Evolutionary conservation across 192 early-diverging fungal genomes (phyloP), one percentile per base, ranked within the genome.

Genomic region (Entomortierella lignicola): DNA sequence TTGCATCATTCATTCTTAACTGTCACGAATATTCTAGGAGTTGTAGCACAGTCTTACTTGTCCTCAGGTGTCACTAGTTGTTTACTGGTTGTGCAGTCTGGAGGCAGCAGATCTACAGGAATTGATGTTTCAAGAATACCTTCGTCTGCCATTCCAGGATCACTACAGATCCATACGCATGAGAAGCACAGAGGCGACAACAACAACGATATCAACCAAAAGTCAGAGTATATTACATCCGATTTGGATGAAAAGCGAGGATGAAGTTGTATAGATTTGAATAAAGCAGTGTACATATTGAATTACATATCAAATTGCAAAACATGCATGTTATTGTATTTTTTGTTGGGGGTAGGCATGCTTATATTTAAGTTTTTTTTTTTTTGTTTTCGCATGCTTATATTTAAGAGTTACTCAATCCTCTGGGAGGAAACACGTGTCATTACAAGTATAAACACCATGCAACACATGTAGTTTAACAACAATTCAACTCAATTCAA

Each of bases 1-100:
- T 29, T 77, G 43, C 64, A 77, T 41, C 43, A 77, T 50, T 67
- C 72, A 11, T 62, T 42, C 54, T 44, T 68, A 60, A 77, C 72
- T n/a, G 72, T 77, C 21, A 34, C 64, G 0, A 57, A 50, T 0
- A 68, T 77, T 21, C 34, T 77, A n/a, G 72, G 72, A 2, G 37
- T 67, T 1, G 60, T 50, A 18, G 59, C 72, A n/a, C 72, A 77
- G 26, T 43, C 37, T 8, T 68, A 39, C 47, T 13, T 77, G 30
- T 27, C 59, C 4, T 77, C 72, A 27, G 72, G 44, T 2, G 31
- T 77, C 4, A 31, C 65, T 20, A 50, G 60, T 23, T 77, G 72
- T 37, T 25, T 77, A 11, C 27, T 77, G 43, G 65, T 68, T 8
- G 72, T 77, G 12, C 72, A 77, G 32, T 54, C 72, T 21, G 72